These are phyloP conservation scores for Raphidocelis subcapitata DNA, from an alignment of 139 green algal genomes.

Conservation along the genomic window DNA sequence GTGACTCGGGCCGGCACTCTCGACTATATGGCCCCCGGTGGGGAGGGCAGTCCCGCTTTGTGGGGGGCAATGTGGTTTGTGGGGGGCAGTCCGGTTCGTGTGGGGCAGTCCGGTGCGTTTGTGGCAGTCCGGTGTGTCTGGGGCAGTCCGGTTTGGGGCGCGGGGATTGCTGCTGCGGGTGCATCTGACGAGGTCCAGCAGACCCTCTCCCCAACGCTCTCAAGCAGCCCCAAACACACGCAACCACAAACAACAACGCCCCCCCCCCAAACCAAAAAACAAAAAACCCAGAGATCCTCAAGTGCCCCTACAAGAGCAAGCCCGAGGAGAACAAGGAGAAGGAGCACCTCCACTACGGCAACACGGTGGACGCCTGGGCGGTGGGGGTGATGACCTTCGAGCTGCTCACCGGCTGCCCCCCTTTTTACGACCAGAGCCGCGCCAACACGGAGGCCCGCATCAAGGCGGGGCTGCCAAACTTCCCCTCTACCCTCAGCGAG, in stretches of 20 bases:
- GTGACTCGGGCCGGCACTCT: slow-evolving; percentile 49
- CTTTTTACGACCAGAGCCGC: slow-evolving; percentile 69
- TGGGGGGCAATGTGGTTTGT: not conserved
- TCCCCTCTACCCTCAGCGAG: slow-evolving; percentile 28
- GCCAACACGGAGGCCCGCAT: slow-evolving; percentile 52
- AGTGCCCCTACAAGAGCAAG: slow-evolving; percentile 54
- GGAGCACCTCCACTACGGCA: slow-evolving; percentile 36
- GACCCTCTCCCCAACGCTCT: too few species aligned
- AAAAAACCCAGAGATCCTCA: slow-evolving; percentile 61
- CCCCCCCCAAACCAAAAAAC: too few species aligned
- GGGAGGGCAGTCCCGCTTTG: not conserved
- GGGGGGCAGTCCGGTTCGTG: too few species aligned
- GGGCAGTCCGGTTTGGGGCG: too few species aligned
- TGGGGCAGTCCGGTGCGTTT: too few species aligned
- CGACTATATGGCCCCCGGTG: slow-evolving; percentile 22
- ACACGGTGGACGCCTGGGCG: slow-evolving; percentile 83
- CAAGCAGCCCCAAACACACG: too few species aligned
- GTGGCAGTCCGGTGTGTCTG: not conserved
- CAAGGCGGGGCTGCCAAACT: slow-evolving; percentile 21
- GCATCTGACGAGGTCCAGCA: not conserved
- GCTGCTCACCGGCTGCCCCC: slow-evolving; percentile 79
- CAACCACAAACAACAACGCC: too few species aligned
- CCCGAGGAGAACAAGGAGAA: slow-evolving; percentile 64
- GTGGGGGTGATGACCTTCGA: slow-evolving; percentile 87
- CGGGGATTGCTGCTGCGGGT: not conserved